Base-by-base conservation (phyloP, 768 basidiomycete genomes). In the Lactifluus echinatus region DNA sequence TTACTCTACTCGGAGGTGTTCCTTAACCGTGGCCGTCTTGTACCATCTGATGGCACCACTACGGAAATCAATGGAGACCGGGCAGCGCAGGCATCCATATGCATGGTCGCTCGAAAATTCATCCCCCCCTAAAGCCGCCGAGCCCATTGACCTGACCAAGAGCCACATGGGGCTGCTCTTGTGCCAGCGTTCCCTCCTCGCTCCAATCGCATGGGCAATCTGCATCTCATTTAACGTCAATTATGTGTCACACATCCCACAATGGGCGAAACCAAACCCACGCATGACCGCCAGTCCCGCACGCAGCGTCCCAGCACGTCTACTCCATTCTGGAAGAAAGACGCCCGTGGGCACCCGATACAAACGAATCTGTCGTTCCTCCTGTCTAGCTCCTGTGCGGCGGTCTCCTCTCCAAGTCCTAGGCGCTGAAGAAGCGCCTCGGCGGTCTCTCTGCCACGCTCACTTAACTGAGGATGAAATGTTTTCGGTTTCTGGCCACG, bases 261-360 rank as follows among this genome's bases (percentile, higher is more conserved):
- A 49, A 42, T 3, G 11, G n/a, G 11, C 17, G 21, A 34, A 40
- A 26, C 26, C 10, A 50, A 56, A 51, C 42, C n/a, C 28, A 57
- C 56, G 43, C 56, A 57, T 39, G 56, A 57, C 5, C 56, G 56
- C 56, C 56, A 57, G 40, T 57, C 56, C 23, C 56, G 50, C 15
- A 46, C 48, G 17, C 42, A 45, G 19, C 56, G 49, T 8, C 56
- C 49, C 2, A 50, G 3, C 26, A 51, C 50, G 19, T 57, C 42
- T 45, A n/a, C n/a, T 37, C 56, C 49, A 28, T 43, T 23, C 43
- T 51, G 34, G 19, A n/a, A 14, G 26, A 40, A 51, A 15, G 43
- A 34, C 42, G 40, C 39, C 8, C 39, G 36, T 1, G 56, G 14
- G 28, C 56, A 57, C 8, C 24, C 15, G 14, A 57, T 45, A 12